Evolutionary conservation across 495 filamentous ascomycete genomes (phyloP).

Genomic region (Penicillium verhagenii): DNA sequence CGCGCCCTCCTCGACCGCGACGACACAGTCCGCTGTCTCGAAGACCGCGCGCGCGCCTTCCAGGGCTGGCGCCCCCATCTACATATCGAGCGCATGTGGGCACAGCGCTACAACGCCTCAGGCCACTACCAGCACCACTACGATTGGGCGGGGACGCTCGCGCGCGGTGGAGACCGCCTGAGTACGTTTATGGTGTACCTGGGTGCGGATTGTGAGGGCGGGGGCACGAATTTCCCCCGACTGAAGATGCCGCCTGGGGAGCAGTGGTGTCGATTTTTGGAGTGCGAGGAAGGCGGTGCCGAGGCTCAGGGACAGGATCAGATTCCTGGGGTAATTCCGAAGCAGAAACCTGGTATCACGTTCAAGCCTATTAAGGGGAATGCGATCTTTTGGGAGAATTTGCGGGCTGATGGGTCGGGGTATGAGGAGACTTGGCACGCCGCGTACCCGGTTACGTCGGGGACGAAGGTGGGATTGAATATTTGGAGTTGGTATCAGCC

Average conservation of each 20-base stretch:
- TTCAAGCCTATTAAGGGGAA: conserved; percentile 67
- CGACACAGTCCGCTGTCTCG: conserved; percentile 63
- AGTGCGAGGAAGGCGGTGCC: conserved; percentile 45
- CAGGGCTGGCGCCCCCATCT: conserved; percentile 64
- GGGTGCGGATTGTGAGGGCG: conserved; percentile 55
- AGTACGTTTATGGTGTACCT: conserved; percentile 67
- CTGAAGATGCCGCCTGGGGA: conserved; percentile 38
- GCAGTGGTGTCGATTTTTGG: conserved; percentile 59
- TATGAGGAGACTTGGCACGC: conserved; percentile 69
- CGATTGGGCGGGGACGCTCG: conserved; percentile 52
- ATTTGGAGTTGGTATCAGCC: conserved; percentile 63
- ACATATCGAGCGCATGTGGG: conserved; percentile 61
- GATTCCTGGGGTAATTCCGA: neutral
- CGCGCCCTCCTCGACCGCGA: conserved; percentile 59
- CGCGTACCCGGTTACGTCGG: conserved; percentile 63
- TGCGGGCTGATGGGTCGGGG: conserved; percentile 59
- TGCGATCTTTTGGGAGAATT: conserved; percentile 76
- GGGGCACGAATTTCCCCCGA: conserved; percentile 61
- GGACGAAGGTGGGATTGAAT: conserved; percentile 78
- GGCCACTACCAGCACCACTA: conserved; percentile 61
- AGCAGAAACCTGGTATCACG: conserved; percentile 52
- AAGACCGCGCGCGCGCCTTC: conserved; percentile 65
- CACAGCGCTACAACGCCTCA: conserved; percentile 56
- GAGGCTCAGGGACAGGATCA: neutral
- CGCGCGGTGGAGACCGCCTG: conserved; percentile 43